These are phyloP conservation scores for Umbelopsis isabellina DNA, from an alignment of 192 early-diverging fungal species.

Conservation along the genomic window DNA sequence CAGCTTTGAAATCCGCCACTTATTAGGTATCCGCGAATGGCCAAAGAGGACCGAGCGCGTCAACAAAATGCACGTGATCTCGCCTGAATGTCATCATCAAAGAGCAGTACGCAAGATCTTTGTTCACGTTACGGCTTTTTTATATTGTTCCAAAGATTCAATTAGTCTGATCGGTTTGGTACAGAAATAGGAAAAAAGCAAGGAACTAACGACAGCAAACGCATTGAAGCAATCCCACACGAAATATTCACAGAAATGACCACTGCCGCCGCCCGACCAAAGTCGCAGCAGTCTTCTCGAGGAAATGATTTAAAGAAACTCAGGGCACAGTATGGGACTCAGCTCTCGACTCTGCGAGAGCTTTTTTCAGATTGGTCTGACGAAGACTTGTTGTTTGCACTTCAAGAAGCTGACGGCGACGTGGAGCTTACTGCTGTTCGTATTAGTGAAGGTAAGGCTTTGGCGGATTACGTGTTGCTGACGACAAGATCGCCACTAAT, in stretches of 20 bases:
- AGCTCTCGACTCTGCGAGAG: conserved; percentile 66
- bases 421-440: conserved; percentile 77
- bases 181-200: conserved; percentile 5
- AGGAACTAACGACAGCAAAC: background rate
- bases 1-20: too few species aligned
- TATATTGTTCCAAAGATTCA: conserved; percentile 13
- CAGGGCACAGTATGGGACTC: conserved; percentile 59
- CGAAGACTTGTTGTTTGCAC: conserved; percentile 80
- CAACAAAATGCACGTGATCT: conserved; percentile 1
- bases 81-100: background rate
- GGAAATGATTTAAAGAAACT: conserved; percentile 65
- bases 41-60: background rate
- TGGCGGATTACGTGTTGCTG: background rate
- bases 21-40: too few species aligned
- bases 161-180: background rate
- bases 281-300: conserved; percentile 19
- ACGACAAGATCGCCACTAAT: background rate
- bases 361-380: conserved; percentile 86
- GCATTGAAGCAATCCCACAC: background rate
- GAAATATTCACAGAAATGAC: conserved; percentile 9
- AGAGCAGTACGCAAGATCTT: background rate
- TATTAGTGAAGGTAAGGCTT: conserved; percentile 75
- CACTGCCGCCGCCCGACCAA: conserved; percentile 9
- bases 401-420: conserved; percentile 89
- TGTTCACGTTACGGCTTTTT: too few species aligned